Evolutionary conservation across 2,329 filamentous ascomycete species (phyloP).

Genomic region (Ophiostoma sp.): DNA sequence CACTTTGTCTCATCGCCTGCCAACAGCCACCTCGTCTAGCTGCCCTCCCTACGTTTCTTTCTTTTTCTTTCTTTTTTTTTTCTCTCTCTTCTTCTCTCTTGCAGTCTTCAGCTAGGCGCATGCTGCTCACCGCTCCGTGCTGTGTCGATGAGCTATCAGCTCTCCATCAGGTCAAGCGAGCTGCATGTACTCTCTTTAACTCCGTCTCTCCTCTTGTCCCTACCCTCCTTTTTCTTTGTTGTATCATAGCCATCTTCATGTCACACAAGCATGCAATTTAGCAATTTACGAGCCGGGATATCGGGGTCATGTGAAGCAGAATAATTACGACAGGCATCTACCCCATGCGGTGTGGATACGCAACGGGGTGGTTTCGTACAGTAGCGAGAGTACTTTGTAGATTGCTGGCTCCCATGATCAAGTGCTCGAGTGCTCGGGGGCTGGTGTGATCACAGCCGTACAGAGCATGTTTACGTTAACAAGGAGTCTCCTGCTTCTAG

Average conservation of each 20-base stretch:
- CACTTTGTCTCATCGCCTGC: background rate
- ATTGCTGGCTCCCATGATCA: conserved; percentile 1
- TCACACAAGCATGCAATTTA: conserved; percentile 16
- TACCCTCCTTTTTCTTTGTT: background rate
- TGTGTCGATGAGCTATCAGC: no score
- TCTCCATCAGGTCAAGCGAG: no score
- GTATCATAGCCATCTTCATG: conserved; percentile 11
- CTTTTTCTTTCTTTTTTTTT: background rate
- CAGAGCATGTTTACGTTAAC: background rate
- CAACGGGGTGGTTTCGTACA: background rate
- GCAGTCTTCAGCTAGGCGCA: background rate
- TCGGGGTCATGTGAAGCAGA: conserved; percentile 21
- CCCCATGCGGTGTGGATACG: conserved; percentile 4
- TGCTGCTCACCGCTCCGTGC: no score
- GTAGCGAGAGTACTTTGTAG: no score
- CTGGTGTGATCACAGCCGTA: background rate
- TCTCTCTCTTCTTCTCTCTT: background rate
- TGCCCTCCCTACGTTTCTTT: background rate
- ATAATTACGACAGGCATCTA: conserved; percentile 7
- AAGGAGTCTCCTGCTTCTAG: no score
- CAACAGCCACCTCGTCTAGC: no score
- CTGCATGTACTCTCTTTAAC: no score
- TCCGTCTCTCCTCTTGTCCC: no score
- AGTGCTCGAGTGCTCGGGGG: background rate
- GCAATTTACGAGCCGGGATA: conserved; percentile 18